A percentile compares a stretch with the other conserved stretches of the same genome.
phyloP scores from a whole-genome alignment of 2,329 filamentous ascomycete genomes.

The Penicillium sp. region DNA sequence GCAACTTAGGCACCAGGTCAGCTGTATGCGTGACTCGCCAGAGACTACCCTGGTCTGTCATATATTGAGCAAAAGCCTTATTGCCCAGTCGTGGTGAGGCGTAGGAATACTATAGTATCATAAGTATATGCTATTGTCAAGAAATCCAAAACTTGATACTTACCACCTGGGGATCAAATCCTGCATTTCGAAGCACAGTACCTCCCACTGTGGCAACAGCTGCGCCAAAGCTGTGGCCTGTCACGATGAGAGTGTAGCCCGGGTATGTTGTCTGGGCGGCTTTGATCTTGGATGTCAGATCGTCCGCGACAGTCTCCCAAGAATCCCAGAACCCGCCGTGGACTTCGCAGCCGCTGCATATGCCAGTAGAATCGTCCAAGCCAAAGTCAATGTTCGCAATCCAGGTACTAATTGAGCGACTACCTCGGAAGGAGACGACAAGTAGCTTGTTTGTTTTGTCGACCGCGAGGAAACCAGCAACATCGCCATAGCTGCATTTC shows the following conservation, averaged over 20 bases:
- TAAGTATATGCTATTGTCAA: not conserved
- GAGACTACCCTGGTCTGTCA: conserved; percentile 34
- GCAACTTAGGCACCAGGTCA: conserved; percentile 40
- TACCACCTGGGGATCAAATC: conserved; percentile 44
- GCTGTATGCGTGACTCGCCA: conserved; percentile 40
- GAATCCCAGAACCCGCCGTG: conserved; percentile 50
- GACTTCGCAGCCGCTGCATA: conserved; percentile 47
- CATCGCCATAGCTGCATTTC: conserved; percentile 35
- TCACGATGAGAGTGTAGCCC: conserved; percentile 44
- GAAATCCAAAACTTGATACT: conserved; percentile 18
- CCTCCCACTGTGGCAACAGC: conserved; percentile 52
- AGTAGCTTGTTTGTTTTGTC: conserved; percentile 45
- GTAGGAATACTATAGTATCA: conserved; percentile 38
- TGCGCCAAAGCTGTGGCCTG: conserved; percentile 53
- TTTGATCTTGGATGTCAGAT: conserved; percentile 41
- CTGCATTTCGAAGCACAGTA: conserved; percentile 44
- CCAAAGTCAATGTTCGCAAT: conserved; percentile 34
- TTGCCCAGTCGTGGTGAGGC: conserved; percentile 44
- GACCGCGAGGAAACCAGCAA: conserved; percentile 48
- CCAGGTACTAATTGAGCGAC: conserved; percentile 31
- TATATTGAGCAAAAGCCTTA: conserved; percentile 35
- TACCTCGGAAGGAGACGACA: conserved; percentile 40
- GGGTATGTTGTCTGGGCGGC: conserved; percentile 33
- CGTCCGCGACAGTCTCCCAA: conserved; percentile 41
- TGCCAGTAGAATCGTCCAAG: conserved; percentile 28